phyloP scores from a whole-genome alignment of 2,329 filamentous ascomycete species.

The Epichloe baconii region DNA sequence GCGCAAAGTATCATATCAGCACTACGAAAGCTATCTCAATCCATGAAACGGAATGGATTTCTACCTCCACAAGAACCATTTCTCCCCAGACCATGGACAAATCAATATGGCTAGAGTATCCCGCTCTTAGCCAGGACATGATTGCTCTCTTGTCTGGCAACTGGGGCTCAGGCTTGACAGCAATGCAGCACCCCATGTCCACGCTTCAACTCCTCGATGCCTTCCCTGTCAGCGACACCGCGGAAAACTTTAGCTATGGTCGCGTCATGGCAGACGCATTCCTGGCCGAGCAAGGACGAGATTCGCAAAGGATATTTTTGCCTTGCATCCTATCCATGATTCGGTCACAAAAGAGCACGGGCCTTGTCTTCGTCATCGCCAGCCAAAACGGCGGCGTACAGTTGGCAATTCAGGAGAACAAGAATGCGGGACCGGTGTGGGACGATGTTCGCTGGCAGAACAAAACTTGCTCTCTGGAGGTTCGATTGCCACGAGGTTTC shows the following conservation, averaged over 20 bases:
- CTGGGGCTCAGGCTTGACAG: slow-evolving; percentile 35
- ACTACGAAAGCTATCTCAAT: slow-evolving; percentile 61
- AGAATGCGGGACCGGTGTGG: slow-evolving; percentile 60
- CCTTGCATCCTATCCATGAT: slow-evolving; percentile 66
- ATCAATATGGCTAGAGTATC: slow-evolving; percentile 70
- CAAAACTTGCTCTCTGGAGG: slow-evolving; percentile 48
- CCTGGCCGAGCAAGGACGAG: slow-evolving; percentile 59
- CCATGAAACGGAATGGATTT: slow-evolving; percentile 74
- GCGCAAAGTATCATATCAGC: slow-evolving; percentile 47
- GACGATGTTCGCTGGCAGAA: slow-evolving; percentile 70
- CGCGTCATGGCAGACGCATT: slow-evolving; percentile 63
- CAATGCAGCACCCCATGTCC: slow-evolving; percentile 31
- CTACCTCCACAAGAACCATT: slow-evolving; percentile 56
- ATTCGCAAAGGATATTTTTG: slow-evolving; percentile 54
- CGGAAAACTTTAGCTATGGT: slow-evolving; percentile 64
- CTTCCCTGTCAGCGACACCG: slow-evolving; percentile 65
- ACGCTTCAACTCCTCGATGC: slow-evolving; percentile 48
- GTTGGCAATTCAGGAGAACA: slow-evolving; percentile 56
- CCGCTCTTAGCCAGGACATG: slow-evolving; percentile 58
- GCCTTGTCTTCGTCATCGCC: slow-evolving; percentile 58
- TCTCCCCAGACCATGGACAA: slow-evolving; percentile 68
- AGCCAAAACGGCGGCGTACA: slow-evolving; percentile 72
- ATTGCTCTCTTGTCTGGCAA: slow-evolving; percentile 55
- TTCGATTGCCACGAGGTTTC: slow-evolving; percentile 66
- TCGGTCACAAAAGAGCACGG: slow-evolving; percentile 52